These are phyloP conservation scores for Globisporangium sylvaticum DNA, from an alignment of 352 stramenopile genomes.

Conservation along the genomic window DNA sequence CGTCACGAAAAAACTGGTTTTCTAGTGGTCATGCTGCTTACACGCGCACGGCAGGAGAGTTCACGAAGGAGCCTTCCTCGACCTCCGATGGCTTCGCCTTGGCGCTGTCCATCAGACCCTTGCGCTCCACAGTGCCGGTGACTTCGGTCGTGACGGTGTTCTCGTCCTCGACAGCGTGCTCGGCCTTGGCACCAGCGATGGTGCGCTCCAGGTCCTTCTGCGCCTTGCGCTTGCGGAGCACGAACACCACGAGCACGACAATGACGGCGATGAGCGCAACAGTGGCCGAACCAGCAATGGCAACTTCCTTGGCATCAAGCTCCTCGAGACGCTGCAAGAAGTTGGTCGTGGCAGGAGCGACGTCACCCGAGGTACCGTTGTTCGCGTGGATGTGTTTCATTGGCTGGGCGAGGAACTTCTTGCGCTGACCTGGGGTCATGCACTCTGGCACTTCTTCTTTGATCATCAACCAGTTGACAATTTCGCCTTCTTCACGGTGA, in stretches of 20 bases:
- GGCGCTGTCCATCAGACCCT: slow-evolving; percentile 62
- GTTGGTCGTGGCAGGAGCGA: slow-evolving; percentile 49
- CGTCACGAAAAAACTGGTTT: slow-evolving; percentile 13
- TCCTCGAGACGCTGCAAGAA: slow-evolving; percentile 65
- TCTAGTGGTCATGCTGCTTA: slow-evolving; percentile 30
- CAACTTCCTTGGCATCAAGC: slow-evolving; percentile 61
- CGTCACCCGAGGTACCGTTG: slow-evolving; percentile 47
- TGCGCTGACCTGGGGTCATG: slow-evolving; percentile 75
- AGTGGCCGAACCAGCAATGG: slow-evolving; percentile 53
- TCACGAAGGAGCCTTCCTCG: slow-evolving; percentile 78
- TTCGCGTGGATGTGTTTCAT: slow-evolving; percentile 85
- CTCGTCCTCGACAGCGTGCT: slow-evolving; percentile 69
- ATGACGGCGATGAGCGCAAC: slow-evolving; percentile 64
- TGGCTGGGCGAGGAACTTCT: slow-evolving; percentile 76
- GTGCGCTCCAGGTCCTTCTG: slow-evolving; percentile 78
- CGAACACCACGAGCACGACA: slow-evolving; percentile 62
- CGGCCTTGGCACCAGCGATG: slow-evolving; percentile 77
- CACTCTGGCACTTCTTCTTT: slow-evolving; percentile 78
- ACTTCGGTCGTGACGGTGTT: slow-evolving; percentile 47
- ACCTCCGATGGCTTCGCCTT: slow-evolving; percentile 63
- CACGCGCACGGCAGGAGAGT: slow-evolving; percentile 75
- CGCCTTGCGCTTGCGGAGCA: slow-evolving; percentile 74
- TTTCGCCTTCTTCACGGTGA: slow-evolving; percentile 78
- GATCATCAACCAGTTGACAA: slow-evolving; percentile 86
- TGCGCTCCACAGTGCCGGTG: slow-evolving; percentile 60